Evolutionary conservation across 352 stramenopile species (phyloP).

Genomic region (Globisporangium middletonii): DNA sequence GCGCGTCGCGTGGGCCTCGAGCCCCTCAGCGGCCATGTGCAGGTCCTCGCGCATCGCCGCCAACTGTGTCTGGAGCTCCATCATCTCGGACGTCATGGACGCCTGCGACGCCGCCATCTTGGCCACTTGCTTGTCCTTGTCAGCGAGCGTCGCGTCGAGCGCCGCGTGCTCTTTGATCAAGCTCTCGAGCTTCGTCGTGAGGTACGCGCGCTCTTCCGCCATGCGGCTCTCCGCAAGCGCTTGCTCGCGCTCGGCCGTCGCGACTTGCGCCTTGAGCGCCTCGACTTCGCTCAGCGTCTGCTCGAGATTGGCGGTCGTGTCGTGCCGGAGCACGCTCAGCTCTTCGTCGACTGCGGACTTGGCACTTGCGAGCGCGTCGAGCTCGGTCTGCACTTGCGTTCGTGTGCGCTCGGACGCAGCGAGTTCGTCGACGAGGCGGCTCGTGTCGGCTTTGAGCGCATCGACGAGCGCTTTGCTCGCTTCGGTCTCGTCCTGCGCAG

Average conservation of each 20-base stretch:
- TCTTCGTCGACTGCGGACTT: slow-evolving; percentile 38
- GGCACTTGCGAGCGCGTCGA: slow-evolving; percentile 18
- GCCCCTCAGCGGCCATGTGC: slow-evolving; percentile 50
- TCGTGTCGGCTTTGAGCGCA: slow-evolving; percentile 12
- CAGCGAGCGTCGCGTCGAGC: slow-evolving; percentile 30
- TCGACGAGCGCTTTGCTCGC: slow-evolving; percentile 11
- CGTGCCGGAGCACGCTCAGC: slow-evolving; percentile 24
- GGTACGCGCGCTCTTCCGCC: slow-evolving; percentile 58
- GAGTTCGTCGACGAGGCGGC: slow-evolving; percentile 11
- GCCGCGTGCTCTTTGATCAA: slow-evolving; percentile 55
- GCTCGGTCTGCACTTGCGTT: slow-evolving; percentile 24
- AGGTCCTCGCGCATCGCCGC: slow-evolving; percentile 57
- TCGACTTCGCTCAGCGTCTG: slow-evolving; percentile 21
- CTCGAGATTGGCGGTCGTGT: slow-evolving; percentile 35
- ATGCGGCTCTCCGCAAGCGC: slow-evolving; percentile 25
- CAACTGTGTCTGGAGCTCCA: slow-evolving; percentile 59
- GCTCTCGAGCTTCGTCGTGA: slow-evolving; percentile 58
- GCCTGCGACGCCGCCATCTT: slow-evolving; percentile 60
- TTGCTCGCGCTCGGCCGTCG: slow-evolving; percentile 9
- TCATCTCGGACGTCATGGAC: slow-evolving; percentile 50
- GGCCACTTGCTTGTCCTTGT: slow-evolving; percentile 67
- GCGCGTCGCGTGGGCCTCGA: slow-evolving; percentile 60
- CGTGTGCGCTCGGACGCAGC: slow-evolving; percentile 14
- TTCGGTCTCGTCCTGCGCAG: slow-evolving; percentile 6
- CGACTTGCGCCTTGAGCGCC: slow-evolving; percentile 8